Evolutionary conservation across 176 grass and related monocot species (phyloP).

Genomic region (Cenchrus fungigraminus): DNA sequence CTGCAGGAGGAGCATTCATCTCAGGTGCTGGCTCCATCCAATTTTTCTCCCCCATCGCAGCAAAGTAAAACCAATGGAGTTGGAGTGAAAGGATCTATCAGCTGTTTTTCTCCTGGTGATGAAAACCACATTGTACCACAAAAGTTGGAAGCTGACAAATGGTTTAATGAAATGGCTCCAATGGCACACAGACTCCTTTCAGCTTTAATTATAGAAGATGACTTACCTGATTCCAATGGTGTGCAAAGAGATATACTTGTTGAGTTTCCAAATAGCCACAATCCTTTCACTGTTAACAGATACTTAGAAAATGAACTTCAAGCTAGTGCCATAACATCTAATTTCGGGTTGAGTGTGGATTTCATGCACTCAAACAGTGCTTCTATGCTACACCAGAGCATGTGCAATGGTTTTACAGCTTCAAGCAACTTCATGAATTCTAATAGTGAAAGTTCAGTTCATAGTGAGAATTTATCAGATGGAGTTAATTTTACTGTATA

Average conservation of each 20-base stretch:
- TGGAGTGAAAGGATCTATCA: constrained; percentile 43
- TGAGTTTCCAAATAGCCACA: constrained; percentile 49
- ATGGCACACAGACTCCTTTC: constrained; percentile 84
- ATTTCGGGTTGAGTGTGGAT: constrained; percentile 48
- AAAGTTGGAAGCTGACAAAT: constrained; percentile 51
- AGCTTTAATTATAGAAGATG: constrained; percentile 75
- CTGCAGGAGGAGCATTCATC: constrained; percentile 54
- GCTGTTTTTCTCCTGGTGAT: constrained; percentile 26
- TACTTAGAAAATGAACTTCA: constrained; percentile 54
- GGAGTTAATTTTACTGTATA: constrained; percentile 34
- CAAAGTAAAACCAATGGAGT: constrained; percentile 47
- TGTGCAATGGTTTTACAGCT: constrained; percentile 59
- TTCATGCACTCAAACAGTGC: constrained; percentile 48
- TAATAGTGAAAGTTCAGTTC: constrained; percentile 41
- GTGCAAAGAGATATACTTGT: constrained; percentile 44
- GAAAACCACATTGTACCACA: constrained; percentile 16
- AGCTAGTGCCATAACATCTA: constrained; percentile 40
- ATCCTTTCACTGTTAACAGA: constrained; percentile 43
- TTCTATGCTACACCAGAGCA: constrained; percentile 44
- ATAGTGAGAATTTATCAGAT: constrained; percentile 55
- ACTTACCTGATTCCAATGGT: constrained; percentile 40
- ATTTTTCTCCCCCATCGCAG: constrained; percentile 45
- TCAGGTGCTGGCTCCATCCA: constrained; percentile 47
- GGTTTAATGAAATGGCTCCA: constrained; percentile 61
- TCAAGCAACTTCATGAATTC: constrained; percentile 60